phyloP scores from a whole-genome alignment of 192 early-diverging fungal species.

The Gryganskiella cystojenkinii region DNA sequence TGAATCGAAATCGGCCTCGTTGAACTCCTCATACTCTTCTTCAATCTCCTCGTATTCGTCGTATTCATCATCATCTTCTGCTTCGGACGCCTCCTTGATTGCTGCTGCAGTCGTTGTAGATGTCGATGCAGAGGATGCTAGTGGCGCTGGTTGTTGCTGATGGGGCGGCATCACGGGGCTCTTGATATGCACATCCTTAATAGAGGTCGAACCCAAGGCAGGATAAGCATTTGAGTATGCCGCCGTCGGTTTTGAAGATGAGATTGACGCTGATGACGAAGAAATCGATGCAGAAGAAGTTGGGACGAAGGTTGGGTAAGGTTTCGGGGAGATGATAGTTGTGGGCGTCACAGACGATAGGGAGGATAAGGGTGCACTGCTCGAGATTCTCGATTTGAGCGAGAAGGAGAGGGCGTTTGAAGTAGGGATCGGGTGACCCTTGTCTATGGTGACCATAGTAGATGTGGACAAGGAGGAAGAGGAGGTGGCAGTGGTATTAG shows the following conservation, averaged over 20 bases:
- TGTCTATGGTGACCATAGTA: conserved; percentile 32
- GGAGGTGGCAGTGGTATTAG: too few relatives aligned
- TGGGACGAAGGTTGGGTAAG: conserved; percentile 16
- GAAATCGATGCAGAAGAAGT: conserved; percentile 3
- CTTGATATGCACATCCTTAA: too few relatives aligned
- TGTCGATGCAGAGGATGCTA: neutral
- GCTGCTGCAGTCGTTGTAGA: too few relatives aligned
- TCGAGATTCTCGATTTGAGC: conserved; percentile 36
- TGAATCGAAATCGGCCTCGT: conserved; percentile 13
- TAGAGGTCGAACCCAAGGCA: too few relatives aligned
- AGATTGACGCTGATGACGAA: conserved; percentile 6
- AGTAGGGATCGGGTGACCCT: conserved; percentile 52
- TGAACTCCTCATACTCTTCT: conserved; percentile 29
- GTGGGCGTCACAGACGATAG: conserved; percentile 49
- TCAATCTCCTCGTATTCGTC: conserved; percentile 12
- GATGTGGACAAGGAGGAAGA: neutral
- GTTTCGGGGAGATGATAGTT: conserved; percentile 50
- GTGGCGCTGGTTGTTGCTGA: too few relatives aligned
- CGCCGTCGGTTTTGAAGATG: conserved; percentile 1
- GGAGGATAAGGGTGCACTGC: conserved; percentile 39
- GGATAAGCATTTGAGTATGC: conserved; percentile 10
- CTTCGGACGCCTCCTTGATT: too few relatives aligned
- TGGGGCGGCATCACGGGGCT: too few relatives aligned
- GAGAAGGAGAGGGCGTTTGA: conserved; percentile 44
- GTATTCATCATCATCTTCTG: neutral